Base-by-base conservation (phyloP, 106 monocot species). In the Vanilla planifolia region DNA sequence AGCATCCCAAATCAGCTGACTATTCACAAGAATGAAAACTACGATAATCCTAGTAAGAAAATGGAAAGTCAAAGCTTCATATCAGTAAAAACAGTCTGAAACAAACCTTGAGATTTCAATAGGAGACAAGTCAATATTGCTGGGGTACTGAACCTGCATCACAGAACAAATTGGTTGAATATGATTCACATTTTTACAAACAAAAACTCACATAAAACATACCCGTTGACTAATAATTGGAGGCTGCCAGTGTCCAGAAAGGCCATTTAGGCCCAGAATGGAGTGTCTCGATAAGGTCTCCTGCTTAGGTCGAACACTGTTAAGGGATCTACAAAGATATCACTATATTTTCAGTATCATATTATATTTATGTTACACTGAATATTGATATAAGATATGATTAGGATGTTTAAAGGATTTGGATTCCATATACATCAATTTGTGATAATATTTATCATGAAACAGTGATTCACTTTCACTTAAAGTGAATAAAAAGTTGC, bases 181-280 rank as follows among this genome's bases (percentile, higher is more conserved):
- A 5, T 66, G 40, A 30, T 73, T 25, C 50, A 22, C 36, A 28
- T 61, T 59, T 35, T 46, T 29, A 6, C 27, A 51, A 63, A 51
- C 3, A 6, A 43, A n/a, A 17, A 26, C 44, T 34, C 57, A 45
- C 67, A 39, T 13, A 10, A 34, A 61, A 16, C 43, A 53, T 98
- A 98, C 98, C 77, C n/a, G 66, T 61, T 52, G 74, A 70, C 70
- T 58, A 60, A 73, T 35, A 66, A 59, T 72, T 35, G 84, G 70
- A 63, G 76, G 79, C 61, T 63, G 67, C 87, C 92, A 92, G 24
- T 85, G 70, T 33, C 98, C 98, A 79, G 77, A 47, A 56, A 98
- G 88, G 16, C 98, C 98, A 88, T 92, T 88, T 47, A 85, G 92
- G 34, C 98, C 98, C 63, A 92, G 68, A 25, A 98, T 92, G 29